Evolutionary conservation across 73 alveolate species (phyloP).

Genomic region (Paramecium tetraurelia): DNA sequence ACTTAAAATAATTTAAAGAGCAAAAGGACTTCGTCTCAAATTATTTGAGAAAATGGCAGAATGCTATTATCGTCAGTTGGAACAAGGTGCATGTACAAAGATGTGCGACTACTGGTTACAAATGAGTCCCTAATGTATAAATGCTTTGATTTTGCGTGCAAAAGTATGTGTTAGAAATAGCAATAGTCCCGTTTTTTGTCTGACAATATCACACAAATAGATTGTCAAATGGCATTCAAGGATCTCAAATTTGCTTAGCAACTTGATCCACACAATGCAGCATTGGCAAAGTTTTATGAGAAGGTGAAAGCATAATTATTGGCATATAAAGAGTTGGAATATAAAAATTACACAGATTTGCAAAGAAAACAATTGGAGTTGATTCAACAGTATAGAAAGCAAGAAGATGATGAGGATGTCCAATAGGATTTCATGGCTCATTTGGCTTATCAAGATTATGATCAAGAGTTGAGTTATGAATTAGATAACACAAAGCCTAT

Average conservation of each 20-base stretch:
- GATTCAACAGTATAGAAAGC: not conserved
- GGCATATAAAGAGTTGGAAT: not conserved
- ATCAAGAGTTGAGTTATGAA: constrained; percentile 39
- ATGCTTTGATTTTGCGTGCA: not conserved
- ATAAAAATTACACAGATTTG: not conserved
- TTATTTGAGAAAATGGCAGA: not conserved
- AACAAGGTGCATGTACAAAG: not conserved
- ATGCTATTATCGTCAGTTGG: not conserved
- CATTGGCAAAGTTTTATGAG: not conserved
- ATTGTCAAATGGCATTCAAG: not conserved
- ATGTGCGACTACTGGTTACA: constrained; percentile 28
- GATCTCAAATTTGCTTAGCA: not conserved
- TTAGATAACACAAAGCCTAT: constrained; percentile 5
- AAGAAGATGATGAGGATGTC: not conserved
- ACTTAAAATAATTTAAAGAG: not conserved
- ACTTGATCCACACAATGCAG: not conserved
- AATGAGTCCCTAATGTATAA: not conserved
- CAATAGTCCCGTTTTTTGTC: constrained; percentile 3
- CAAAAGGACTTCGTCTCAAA: not conserved
- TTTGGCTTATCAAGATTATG: constrained; percentile 8
- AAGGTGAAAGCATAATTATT: not conserved
- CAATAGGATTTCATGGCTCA: constrained; percentile 15
- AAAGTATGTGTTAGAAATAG: not conserved
- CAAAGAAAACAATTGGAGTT: not conserved
- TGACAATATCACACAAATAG: not conserved